A percentile compares a stretch with the other conserved stretches of the same genome.
phyloP scores from a whole-genome alignment of 1,284 basidiomycete species.

The Moesziomyces sp. region DNA sequence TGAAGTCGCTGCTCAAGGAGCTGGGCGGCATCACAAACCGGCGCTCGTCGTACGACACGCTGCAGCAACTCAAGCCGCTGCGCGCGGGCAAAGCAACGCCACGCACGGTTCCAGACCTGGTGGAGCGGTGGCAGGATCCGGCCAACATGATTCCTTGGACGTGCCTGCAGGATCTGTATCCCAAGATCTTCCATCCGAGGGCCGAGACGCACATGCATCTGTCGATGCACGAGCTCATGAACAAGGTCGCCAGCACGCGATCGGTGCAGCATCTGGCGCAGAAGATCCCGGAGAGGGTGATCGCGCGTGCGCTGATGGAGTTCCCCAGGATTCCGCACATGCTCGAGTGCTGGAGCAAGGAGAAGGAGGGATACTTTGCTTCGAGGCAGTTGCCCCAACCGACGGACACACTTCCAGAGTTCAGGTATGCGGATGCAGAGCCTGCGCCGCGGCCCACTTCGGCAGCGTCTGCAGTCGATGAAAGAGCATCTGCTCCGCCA shows the following conservation, averaged over 20 bases:
- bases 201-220: conserved; percentile 15
- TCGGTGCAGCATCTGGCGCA: conserved; percentile 15
- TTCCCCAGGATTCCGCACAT: conserved; percentile 42
- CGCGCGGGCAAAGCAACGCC: conserved; percentile 7
- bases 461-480: conserved; percentile 2
- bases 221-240: conserved; percentile 30
- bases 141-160: conserved; percentile 37
- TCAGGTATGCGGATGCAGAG: conserved; percentile 22
- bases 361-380: conserved; percentile 27
- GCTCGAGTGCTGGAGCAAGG: conserved; percentile 32
- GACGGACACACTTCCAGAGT: conserved; percentile 32
- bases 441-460: not conserved
- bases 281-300: conserved; percentile 20
- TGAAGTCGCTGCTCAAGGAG: conserved; percentile 26
- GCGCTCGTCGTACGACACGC: conserved; percentile 25
- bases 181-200: conserved; percentile 22
- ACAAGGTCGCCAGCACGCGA: conserved; percentile 16
- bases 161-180: conserved; percentile 28
- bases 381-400: conserved; percentile 17
- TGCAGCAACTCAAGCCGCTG: conserved; percentile 22
- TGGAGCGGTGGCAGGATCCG: conserved; percentile 38
- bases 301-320: conserved; percentile 38
- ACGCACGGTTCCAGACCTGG: conserved; percentile 19
- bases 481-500: not conserved
- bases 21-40: conserved; percentile 19